Base-by-base conservation (phyloP, 352 stramenopile genomes). In the Phytophthora colocasiae region DNA sequence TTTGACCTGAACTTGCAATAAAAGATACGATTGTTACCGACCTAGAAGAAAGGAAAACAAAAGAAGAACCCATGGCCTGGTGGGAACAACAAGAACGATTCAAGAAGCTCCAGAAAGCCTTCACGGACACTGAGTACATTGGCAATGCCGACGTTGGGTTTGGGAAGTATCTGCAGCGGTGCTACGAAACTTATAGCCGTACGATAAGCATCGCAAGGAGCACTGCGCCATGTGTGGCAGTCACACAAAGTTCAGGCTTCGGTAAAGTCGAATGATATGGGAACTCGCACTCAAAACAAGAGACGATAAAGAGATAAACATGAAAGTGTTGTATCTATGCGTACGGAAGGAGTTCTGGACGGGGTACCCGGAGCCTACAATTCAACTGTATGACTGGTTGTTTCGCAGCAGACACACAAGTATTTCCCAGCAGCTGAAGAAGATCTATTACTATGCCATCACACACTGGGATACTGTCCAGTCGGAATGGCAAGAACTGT, bases 331-430 rank as follows among this genome's bases (percentile, higher is more conserved):
- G 10, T 40, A 40, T 6, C 1, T 40, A 14, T n/a, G 34, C 34
- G 6, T 31, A 7, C 27, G 27, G 4, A 7, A 14, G 12, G 12
- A 41, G 39, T 2, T 2, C 7, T 61, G 44, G 2, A 61, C 40
- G 27, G 59, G 51, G 5, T 68, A 43, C 53, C 50, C 51, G 36
- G 26, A 34, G 9, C 29, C 27, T 2, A 63, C 46, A 0, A 14
- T 12, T 24, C 5, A 50, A 4, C 46, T 69, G 38, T 10, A 9
- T 7, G 22, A 39, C 2, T 63, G 40, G 45, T 31, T 58, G 41
- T 47, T 47, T 47, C 4, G 14, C 17, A 4, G 1, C 2, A 1
- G 24, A 24, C 6, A n/a, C 12, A 12, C 11, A n/a, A 24, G 26
- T 52, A n/a, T 31, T 8, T 47, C 41, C 19, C 52, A 40, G 51